Evolutionary conservation across 208 protist species (phyloP), one percentile per base, ranked within the genome.

Genomic region (Giardia duodenalis): DNA sequence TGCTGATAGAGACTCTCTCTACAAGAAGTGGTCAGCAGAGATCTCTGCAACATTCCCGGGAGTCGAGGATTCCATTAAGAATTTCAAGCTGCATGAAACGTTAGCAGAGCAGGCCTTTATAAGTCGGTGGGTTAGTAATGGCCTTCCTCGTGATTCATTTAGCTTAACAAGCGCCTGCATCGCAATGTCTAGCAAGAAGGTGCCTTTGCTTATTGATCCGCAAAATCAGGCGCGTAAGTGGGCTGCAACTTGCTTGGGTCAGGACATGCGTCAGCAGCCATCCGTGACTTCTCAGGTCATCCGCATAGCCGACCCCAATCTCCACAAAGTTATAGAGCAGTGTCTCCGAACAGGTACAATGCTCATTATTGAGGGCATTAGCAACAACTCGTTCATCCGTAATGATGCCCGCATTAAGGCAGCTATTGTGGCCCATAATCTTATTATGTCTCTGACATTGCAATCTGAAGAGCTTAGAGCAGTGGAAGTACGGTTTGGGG

Each of bases 141-240:
- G 98, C n/a, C 95, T 99, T 19, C 98, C 98, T 45, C 96, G 96
- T 0, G 98, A 99, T 95, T 97, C 98, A 92, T 97, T 99, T n/a
- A 98, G 97, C 2, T 95, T 99, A 46, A 97, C 99, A 94, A 99
- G 99, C 94, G 98, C 99, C 39, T 96, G 95, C 30, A 98, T 97
- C 3, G 93, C 96, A 87, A 99, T 97, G 97, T 96, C 95, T 4
- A 94, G 97, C 57, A 97, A 96, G 67, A 95, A 97, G 44, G 98
- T 98, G 93, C 98, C 98, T 47, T 95, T 99, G 46, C 99, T 98
- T 93, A 98, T 99, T 92, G 98, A 99, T 94, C 98, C 98, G 43
- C 98, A 99, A 95, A 97, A 98, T 96, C 98, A 99, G 95, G 98
- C 97, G 44, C 96, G 99, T 19, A 97, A 96, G 76, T 99, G 98